Percentiles rank a stretch among this genome's conserved stretches.
phyloP scores from a whole-genome alignment of 345 rosid genomes.

The Populus nigra region DNA sequence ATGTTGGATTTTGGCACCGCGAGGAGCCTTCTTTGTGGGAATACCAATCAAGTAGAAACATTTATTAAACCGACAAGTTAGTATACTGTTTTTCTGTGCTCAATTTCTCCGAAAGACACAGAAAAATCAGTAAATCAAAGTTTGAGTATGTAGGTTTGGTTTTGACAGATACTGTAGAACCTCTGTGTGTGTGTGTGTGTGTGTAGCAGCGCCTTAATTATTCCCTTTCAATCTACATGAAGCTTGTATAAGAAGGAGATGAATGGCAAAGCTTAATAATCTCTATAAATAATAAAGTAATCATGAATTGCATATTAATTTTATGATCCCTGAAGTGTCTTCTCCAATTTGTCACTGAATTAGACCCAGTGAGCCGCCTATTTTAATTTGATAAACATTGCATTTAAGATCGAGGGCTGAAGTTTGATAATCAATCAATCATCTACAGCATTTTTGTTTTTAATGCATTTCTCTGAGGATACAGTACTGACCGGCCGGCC shows the following conservation, averaged over 20 bases:
- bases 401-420: neutral
- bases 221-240: neutral
- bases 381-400: neutral
- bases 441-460: neutral
- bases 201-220: neutral
- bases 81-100: neutral
- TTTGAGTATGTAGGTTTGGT: neutral
- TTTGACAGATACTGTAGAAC: neutral
- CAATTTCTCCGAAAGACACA: neutral
- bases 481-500: neutral
- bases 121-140: neutral
- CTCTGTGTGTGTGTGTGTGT: neutral
- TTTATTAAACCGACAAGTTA: neutral
- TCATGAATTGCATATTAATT: neutral
- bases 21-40: slow-evolving; percentile 35
- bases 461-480: neutral
- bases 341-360: neutral
- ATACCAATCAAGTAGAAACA: neutral
- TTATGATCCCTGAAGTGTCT: neutral
- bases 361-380: neutral
- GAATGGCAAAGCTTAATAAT: neutral
- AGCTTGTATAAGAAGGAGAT: neutral
- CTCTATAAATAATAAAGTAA: neutral
- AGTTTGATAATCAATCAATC: neutral
- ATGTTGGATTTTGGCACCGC: slow-evolving; percentile 24